A percentile compares a stretch with the other conserved stretches of the same genome.
These are phyloP conservation scores for Globisporangium takayamanum DNA, from an alignment of 352 stramenopile genomes.

Conservation along the genomic window DNA sequence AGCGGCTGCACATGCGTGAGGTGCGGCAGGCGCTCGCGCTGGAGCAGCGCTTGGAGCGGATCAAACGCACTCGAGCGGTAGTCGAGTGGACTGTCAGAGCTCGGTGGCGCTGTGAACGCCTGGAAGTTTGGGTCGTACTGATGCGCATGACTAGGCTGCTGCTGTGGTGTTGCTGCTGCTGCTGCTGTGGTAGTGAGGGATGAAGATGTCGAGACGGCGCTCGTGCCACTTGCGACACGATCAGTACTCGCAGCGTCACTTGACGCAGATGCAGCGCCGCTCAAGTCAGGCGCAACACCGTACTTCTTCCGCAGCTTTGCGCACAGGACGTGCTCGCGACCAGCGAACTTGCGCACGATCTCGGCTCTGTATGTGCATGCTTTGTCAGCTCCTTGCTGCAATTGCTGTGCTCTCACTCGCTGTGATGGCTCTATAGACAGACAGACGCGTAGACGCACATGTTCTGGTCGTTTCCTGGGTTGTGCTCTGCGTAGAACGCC, in stretches of 20 bases:
- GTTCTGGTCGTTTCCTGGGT: slow-evolving; percentile 70
- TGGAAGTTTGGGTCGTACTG: slow-evolving; percentile 35
- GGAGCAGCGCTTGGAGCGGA: slow-evolving; percentile 35
- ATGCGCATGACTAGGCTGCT: too few relatives aligned
- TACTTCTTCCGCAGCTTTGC: slow-evolving; percentile 80
- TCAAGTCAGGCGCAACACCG: slow-evolving; percentile 39
- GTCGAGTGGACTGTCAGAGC: slow-evolving; percentile 29
- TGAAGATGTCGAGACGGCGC: too few relatives aligned
- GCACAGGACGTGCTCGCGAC: slow-evolving; percentile 53
- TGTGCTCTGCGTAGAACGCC: slow-evolving; percentile 69
- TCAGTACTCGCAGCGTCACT: too few relatives aligned
- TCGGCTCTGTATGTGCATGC: slow-evolving; percentile 27
- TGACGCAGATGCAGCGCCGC: background rate
- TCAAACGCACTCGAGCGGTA: slow-evolving; percentile 50
- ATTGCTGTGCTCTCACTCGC: too few relatives aligned
- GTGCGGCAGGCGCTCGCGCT: slow-evolving; percentile 3
- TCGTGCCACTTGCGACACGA: too few relatives aligned
- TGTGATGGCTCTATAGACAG: too few relatives aligned
- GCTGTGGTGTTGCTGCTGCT: too few relatives aligned
- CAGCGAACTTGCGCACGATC: slow-evolving; percentile 65
- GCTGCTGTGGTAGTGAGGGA: too few relatives aligned
- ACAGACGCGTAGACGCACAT: slow-evolving; percentile 32
- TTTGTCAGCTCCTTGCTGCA: background rate
- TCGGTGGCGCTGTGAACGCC: slow-evolving; percentile 14
- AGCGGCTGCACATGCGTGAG: slow-evolving; percentile 42